Percentiles rank a stretch among this genome's conserved stretches.
Evolutionary conservation across 495 filamentous ascomycete genomes (phyloP).

Genomic region (Immersiella caudata): DNA sequence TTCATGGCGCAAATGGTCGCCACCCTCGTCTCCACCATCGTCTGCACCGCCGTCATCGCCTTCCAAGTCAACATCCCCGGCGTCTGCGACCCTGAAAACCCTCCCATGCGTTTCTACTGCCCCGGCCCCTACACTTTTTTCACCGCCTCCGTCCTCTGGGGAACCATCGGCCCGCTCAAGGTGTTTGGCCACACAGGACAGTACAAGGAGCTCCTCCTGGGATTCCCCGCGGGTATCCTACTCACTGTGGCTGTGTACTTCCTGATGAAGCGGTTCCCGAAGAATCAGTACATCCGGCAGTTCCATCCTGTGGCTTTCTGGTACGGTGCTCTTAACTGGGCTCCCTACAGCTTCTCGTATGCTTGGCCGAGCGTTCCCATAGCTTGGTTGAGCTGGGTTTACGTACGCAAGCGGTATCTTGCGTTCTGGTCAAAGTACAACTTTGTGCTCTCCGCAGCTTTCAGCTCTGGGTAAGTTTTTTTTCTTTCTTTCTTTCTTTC

Average conservation of each 20-base stretch:
- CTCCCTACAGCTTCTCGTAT: conserved; percentile 45
- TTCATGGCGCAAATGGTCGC: conserved; percentile 48
- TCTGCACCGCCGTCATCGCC: conserved; percentile 43
- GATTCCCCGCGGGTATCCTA: conserved; percentile 44
- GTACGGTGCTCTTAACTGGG: conserved; percentile 39
- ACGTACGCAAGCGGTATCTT: conserved; percentile 38
- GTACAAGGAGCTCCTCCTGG: conserved; percentile 41
- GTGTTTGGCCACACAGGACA: conserved; percentile 43
- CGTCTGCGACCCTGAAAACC: conserved; percentile 40
- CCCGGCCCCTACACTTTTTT: conserved; percentile 48
- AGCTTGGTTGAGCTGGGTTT: conserved; percentile 43
- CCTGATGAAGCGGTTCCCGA: conserved; percentile 34
- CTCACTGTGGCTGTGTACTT: conserved; percentile 37
- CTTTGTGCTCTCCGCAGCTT: conserved; percentile 46
- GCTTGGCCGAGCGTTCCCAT: conserved; percentile 45
- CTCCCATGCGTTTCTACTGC: conserved; percentile 45
- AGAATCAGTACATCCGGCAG: conserved; percentile 38
- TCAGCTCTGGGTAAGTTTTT: conserved; percentile 30
- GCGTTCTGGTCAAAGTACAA: conserved; percentile 52
- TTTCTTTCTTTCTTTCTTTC: not conserved
- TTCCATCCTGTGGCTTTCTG: conserved; percentile 46
- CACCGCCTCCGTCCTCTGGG: conserved; percentile 49
- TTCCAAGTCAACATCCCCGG: conserved; percentile 44
- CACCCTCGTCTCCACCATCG: conserved; percentile 44
- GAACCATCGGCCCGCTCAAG: conserved; percentile 48